Evolutionary conservation across 192 early-diverging fungal species (phyloP).

Genomic region (Backusella psychrophila): DNA sequence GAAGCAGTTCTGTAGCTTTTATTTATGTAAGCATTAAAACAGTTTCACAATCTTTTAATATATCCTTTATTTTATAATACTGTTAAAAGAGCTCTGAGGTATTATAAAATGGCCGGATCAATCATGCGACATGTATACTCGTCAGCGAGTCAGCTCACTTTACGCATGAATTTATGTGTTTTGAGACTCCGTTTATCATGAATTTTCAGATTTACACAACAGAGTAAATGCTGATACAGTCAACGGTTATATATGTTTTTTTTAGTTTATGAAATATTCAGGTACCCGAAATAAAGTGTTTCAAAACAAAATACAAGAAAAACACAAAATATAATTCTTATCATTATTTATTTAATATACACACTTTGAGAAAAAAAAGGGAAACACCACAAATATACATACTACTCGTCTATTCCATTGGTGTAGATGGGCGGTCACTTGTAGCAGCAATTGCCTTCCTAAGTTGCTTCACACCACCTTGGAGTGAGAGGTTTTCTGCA

Average conservation of each 20-base stretch:
- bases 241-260: background rate
- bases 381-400: background rate
- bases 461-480: constrained; percentile 45
- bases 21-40: background rate
- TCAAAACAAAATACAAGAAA: background rate
- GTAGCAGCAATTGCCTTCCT: background rate
- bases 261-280: background rate
- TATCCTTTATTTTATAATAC: background rate
- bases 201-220: background rate
- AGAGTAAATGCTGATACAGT: background rate
- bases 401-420: background rate
- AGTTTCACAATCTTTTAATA: background rate
- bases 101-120: background rate
- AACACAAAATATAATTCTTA: background rate
- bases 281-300: background rate
- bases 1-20: background rate
- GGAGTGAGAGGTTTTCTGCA: constrained; percentile 64
- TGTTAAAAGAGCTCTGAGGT: background rate
- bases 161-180: background rate
- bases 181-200: background rate
- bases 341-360: background rate
- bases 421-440: constrained; percentile 18
- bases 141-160: background rate
- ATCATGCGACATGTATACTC: background rate
- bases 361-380: background rate